phyloP scores from a whole-genome alignment of 495 filamentous ascomycete species.

The Lepraria neglecta region DNA sequence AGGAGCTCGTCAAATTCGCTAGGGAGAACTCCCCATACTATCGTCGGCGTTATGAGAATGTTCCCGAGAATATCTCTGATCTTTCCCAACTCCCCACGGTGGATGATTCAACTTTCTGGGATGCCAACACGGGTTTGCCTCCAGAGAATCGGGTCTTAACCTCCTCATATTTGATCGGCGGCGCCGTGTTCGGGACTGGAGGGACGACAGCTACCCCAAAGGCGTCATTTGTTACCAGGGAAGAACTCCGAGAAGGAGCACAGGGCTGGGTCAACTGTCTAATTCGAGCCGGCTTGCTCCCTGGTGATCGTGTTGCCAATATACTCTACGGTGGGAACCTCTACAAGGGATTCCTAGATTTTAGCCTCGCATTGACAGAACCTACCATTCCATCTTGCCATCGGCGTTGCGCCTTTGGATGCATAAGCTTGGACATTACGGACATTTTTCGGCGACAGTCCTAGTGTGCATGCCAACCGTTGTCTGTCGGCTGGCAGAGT shows the following conservation, averaged over 20 bases:
- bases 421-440: background rate
- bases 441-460: slow-evolving; percentile 5
- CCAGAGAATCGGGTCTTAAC: slow-evolving; percentile 7
- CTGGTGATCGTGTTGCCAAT: slow-evolving; percentile 7
- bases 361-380: background rate
- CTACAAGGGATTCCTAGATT: background rate
- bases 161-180: background rate
- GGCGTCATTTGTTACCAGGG: background rate
- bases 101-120: background rate
- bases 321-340: background rate
- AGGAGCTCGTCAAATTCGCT: slow-evolving; percentile 5
- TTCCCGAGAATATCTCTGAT: slow-evolving; percentile 4
- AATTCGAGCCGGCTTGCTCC: background rate
- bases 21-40: slow-evolving; percentile 1
- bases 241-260: background rate
- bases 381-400: background rate
- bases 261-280: background rate
- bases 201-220: slow-evolving; percentile 7
- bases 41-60: background rate
- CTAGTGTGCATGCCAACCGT: background rate
- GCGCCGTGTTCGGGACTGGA: slow-evolving; percentile 2
- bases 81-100: background rate
- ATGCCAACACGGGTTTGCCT: slow-evolving; percentile 3
- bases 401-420: slow-evolving; percentile 1
- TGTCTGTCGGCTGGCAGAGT: slow-evolving; percentile 10